Percentiles rank a stretch among this genome's conserved stretches.
Evolutionary conservation across 768 basidiomycete species (phyloP).

Genomic region (Neoboletus subvelutipes): DNA sequence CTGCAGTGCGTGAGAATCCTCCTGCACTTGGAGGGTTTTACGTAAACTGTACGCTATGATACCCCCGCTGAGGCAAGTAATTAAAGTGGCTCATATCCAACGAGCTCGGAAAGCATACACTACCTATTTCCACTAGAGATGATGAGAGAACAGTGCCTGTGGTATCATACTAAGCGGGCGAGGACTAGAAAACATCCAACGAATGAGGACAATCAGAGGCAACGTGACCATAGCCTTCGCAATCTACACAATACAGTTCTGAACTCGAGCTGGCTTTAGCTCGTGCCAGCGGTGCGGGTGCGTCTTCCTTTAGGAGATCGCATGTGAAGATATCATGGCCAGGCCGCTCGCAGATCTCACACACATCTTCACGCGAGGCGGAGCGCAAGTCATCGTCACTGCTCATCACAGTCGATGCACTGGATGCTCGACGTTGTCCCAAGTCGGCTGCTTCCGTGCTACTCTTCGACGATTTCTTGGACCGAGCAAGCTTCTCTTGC

Average conservation of each 20-base stretch:
- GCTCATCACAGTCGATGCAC: constrained; percentile 25
- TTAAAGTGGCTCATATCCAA: constrained; percentile 13
- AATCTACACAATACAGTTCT: constrained; percentile 75
- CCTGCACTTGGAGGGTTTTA: constrained; percentile 6
- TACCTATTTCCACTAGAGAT: constrained; percentile 20
- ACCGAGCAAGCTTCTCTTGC: constrained; percentile 64
- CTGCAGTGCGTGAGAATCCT: constrained; percentile 16
- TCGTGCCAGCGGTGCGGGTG: constrained; percentile 27
- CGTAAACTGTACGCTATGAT: constrained; percentile 9
- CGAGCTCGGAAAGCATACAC: constrained; percentile 17
- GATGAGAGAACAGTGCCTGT: constrained; percentile 3
- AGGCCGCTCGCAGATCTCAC: constrained; percentile 83
- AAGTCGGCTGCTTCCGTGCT: constrained; percentile 38
- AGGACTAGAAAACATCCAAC: constrained; percentile 76
- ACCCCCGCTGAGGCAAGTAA: not conserved
- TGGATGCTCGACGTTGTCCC: constrained; percentile 24
- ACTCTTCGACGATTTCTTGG: constrained; percentile 57
- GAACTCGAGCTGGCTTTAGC: constrained; percentile 18
- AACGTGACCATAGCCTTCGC: constrained; percentile 75
- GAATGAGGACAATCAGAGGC: constrained; percentile 83
- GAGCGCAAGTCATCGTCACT: constrained; percentile 24
- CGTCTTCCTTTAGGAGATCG: constrained; percentile 64
- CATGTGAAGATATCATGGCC: constrained; percentile 89
- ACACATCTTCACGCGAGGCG: constrained; percentile 46
- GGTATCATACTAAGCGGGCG: constrained; percentile 4